A percentile compares a stretch with the other conserved stretches of the same genome.
These are phyloP conservation scores for Kregervanrija delftensis DNA, from an alignment of 805 yeast genomes.

Conservation along the genomic window DNA sequence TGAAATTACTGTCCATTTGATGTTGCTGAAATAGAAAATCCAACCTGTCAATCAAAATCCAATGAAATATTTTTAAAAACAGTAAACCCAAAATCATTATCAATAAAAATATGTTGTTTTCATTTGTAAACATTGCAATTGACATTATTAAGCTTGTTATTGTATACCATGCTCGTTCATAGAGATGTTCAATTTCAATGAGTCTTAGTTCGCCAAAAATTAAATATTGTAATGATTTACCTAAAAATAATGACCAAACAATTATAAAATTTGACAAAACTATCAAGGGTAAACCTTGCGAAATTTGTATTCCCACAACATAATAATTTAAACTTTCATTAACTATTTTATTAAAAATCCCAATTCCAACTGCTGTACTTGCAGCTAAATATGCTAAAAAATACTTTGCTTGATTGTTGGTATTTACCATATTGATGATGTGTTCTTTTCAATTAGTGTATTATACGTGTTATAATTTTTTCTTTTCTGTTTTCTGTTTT, in stretches of 20 bases:
- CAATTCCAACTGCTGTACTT: constrained; percentile 31
- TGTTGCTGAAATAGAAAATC: constrained; percentile 41
- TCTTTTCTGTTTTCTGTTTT: too few species aligned
- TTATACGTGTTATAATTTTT: too few species aligned
- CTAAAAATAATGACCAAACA: constrained; percentile 28
- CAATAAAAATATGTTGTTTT: constrained; percentile 38
- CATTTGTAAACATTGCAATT: constrained; percentile 42
- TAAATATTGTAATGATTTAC: constrained; percentile 42
- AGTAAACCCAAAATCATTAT: constrained; percentile 31
- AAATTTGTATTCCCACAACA: constrained; percentile 42
- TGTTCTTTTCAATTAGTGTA: too few species aligned
- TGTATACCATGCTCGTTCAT: constrained; percentile 58
- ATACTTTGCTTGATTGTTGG: constrained; percentile 50
- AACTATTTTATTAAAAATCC: constrained; percentile 33
- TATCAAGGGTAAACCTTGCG: constrained; percentile 41
- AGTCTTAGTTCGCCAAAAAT: constrained; percentile 72
- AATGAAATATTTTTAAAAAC: constrained; percentile 64
- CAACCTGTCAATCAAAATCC: constrained; percentile 52
- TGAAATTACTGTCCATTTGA: constrained; percentile 21
- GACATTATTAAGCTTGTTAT: constrained; percentile 57
- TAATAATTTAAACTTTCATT: constrained; percentile 39
- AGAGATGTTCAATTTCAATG: constrained; percentile 69
- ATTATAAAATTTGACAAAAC: constrained; percentile 39
- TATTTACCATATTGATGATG: constrained; percentile 11
- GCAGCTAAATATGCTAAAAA: constrained; percentile 19